phyloP scores from a whole-genome alignment of 768 basidiomycete species.

The Lactarius indigo region DNA sequence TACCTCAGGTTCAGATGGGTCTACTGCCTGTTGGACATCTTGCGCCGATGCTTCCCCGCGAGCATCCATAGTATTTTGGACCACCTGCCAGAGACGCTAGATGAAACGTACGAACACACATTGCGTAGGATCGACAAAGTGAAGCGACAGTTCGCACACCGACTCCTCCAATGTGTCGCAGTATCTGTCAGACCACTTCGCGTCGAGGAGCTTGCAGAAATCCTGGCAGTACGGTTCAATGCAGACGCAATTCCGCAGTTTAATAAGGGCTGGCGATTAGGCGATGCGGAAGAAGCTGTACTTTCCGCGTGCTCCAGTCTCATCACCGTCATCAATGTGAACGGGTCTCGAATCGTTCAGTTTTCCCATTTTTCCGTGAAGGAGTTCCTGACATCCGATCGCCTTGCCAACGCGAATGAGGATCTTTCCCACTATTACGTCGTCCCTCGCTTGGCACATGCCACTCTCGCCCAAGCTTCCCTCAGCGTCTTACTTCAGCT shows the following conservation, averaged over 20 bases:
- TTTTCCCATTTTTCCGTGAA: constrained; percentile 15
- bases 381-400: constrained; percentile 6
- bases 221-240: constrained; percentile 1
- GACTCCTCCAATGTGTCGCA: constrained; percentile 6
- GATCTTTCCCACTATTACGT: not conserved
- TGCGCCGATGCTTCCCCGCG: not conserved
- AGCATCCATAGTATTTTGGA: not conserved
- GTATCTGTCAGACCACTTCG: constrained; percentile 3
- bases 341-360: not conserved
- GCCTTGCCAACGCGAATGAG: not conserved
- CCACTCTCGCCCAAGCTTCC: not conserved
- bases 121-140: not conserved
- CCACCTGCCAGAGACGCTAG: not conserved
- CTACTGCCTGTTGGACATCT: not conserved
- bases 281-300: not conserved
- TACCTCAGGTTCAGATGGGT: constrained; percentile 5
- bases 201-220: constrained; percentile 4
- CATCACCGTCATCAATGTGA: not conserved
- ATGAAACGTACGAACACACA: not conserved
- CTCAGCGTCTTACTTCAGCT: not conserved
- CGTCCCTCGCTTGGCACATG: not conserved
- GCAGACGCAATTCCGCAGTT: not conserved
- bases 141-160: constrained; percentile 1
- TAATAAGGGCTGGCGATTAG: not conserved
- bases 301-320: constrained; percentile 1